phyloP scores from a whole-genome alignment of 805 yeast species.

The Kuraishia molischiana region DNA sequence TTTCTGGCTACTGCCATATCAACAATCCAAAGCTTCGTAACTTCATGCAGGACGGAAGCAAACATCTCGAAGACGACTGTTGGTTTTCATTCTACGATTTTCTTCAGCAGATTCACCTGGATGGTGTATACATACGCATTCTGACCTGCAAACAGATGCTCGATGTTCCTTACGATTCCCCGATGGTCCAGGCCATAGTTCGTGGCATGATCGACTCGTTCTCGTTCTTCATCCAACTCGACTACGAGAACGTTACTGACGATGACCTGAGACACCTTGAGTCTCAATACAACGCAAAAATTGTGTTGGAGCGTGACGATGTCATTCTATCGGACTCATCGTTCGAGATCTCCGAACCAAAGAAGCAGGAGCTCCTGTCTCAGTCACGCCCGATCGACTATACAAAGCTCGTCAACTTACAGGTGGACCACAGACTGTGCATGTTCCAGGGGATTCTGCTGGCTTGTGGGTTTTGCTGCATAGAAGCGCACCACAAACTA shows the following conservation, averaged over 20 bases:
- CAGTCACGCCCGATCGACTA: conserved; percentile 6
- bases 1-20: conserved; percentile 13
- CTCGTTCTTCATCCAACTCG: conserved; percentile 13
- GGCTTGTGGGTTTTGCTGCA: conserved; percentile 16
- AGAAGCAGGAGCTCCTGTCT: neutral
- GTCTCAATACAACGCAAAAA: conserved; percentile 11
- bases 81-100: conserved; percentile 20
- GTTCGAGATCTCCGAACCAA: conserved; percentile 7
- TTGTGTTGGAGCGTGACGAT: conserved; percentile 7
- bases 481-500: conserved; percentile 14
- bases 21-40: conserved; percentile 7
- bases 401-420: conserved; percentile 10
- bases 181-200: conserved; percentile 11
- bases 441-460: conserved; percentile 21
- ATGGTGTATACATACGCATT: conserved; percentile 24
- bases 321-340: conserved; percentile 7
- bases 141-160: conserved; percentile 17
- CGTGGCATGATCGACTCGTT: conserved; percentile 10
- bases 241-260: conserved; percentile 9
- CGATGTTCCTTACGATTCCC: conserved; percentile 6
- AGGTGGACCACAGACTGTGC: conserved; percentile 20
- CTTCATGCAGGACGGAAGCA: conserved; percentile 3
- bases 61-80: conserved; percentile 5
- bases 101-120: conserved; percentile 19
- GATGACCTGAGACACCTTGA: conserved; percentile 9